A percentile compares a stretch with the other conserved stretches of the same genome.
These are phyloP conservation scores for Trichoderma sp. DNA, from an alignment of 2,329 filamentous ascomycete species.

Conservation along the genomic window DNA sequence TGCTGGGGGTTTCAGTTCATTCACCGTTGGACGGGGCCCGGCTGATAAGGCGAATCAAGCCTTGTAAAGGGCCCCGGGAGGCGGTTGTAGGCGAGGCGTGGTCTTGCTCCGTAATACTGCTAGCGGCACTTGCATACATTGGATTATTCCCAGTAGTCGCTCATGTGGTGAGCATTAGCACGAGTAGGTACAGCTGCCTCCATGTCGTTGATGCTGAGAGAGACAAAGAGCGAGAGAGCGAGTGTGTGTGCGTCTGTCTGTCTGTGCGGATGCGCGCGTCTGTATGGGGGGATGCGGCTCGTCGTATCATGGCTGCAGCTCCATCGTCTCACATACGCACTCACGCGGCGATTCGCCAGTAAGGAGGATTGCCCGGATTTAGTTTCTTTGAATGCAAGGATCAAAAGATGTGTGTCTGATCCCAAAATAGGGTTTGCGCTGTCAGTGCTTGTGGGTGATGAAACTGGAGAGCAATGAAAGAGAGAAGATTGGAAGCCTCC, in stretches of 20 bases:
- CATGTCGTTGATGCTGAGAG: background rate
- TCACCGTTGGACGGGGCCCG: background rate
- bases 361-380: background rate
- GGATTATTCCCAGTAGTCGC: too few relatives aligned
- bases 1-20: background rate
- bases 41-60: background rate
- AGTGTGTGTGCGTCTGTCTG: background rate
- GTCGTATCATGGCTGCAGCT: conserved; percentile 16
- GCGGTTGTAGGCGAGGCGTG: background rate
- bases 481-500: background rate
- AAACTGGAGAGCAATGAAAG: background rate
- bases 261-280: background rate
- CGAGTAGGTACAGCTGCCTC: background rate
- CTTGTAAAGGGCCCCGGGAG: background rate
- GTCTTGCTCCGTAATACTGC: background rate
- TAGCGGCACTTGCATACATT: background rate
- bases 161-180: background rate
- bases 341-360: background rate
- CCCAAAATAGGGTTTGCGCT: background rate
- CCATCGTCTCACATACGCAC: conserved; percentile 1
- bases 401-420: background rate
- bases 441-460: background rate
- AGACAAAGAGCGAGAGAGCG: background rate
- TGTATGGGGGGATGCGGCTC: background rate
- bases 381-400: background rate